These are phyloP conservation scores for Centella asiatica DNA, from an alignment of 129 eudicot genomes.

Conservation along the genomic window DNA sequence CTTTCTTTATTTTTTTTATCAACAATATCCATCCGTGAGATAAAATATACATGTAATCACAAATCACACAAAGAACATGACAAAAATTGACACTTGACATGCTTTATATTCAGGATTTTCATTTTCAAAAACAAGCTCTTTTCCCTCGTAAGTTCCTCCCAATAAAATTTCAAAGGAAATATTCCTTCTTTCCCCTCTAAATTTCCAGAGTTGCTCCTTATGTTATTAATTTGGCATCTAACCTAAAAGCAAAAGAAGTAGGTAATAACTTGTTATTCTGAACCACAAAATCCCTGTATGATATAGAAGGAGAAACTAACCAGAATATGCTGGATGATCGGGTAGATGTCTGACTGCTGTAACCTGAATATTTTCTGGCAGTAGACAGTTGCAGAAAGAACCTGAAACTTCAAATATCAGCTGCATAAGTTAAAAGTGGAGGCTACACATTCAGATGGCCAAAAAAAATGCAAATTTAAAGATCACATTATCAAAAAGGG, in stretches of 20 bases:
- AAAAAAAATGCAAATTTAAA: not conserved
- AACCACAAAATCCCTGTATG: not conserved
- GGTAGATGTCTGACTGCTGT: constrained; percentile 74
- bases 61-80: too few species aligned
- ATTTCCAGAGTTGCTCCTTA: too few species aligned
- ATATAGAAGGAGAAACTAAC: constrained; percentile 24
- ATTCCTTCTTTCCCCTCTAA: too few species aligned
- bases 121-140: too few species aligned
- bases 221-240: too few species aligned
- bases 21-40: too few species aligned
- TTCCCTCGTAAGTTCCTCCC: too few species aligned
- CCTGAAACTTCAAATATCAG: constrained; percentile 34
- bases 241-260: not conserved
- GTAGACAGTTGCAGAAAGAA: constrained; percentile 82
- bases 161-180: too few species aligned
- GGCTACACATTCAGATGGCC: not conserved
- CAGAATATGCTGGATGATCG: constrained; percentile 47
- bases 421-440: not conserved
- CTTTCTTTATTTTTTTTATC: too few species aligned
- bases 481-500: not conserved
- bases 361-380: constrained; percentile 82
- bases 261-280: not conserved
- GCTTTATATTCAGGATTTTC: too few species aligned
- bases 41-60: too few species aligned
- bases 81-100: too few species aligned